phyloP scores from a whole-genome alignment of 441 rosid genomes.

The Pelargonium australe region DNA sequence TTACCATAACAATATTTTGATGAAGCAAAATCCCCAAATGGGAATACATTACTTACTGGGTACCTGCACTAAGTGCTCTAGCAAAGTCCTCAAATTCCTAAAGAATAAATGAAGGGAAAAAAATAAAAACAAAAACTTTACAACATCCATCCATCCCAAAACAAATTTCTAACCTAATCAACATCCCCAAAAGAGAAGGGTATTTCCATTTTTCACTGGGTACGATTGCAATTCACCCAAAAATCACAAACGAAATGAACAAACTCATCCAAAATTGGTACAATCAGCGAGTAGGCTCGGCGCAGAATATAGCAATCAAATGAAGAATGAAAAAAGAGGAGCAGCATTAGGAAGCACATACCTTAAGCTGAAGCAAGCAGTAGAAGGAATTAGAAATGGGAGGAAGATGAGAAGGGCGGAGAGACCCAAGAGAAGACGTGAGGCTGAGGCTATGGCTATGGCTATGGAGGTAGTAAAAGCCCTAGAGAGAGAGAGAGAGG shows the following conservation, averaged over 20 bases:
- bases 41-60: not conserved
- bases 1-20: not conserved
- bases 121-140: not conserved
- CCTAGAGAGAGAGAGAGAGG: too few species aligned
- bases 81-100: not conserved
- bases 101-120: not conserved
- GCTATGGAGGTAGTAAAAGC: conserved; percentile 4
- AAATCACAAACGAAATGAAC: not conserved
- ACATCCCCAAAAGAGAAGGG: not conserved
- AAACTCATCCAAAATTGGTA: not conserved
- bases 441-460: conserved; percentile 7
- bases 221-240: not conserved
- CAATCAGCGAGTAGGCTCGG: not conserved
- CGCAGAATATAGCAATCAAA: not conserved
- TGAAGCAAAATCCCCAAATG: not conserved
- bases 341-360: conserved; percentile 5
- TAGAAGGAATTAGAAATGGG: not conserved
- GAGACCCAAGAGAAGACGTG: conserved; percentile 17
- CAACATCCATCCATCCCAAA: not conserved
- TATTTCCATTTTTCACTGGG: not conserved
- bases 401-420: not conserved
- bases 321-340: not conserved
- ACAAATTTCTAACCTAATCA: not conserved
- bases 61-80: not conserved
- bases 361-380: conserved; percentile 22